Conservation (phyloP, 345 rosid genomes). For the Heritiera fomes region DNA sequence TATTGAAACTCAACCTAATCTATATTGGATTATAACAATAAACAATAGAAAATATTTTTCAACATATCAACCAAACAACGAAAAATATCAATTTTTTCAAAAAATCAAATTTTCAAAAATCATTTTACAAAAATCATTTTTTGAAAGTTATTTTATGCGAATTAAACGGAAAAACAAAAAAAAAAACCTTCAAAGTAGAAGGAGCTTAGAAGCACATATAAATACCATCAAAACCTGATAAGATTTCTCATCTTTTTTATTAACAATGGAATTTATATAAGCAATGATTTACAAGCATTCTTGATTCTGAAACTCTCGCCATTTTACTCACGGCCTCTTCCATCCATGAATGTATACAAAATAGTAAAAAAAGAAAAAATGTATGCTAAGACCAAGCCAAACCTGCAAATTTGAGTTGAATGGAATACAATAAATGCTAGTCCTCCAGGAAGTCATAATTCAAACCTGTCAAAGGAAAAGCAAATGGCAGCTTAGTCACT, state of each 20-base stretch:
- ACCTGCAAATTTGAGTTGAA: not conserved
- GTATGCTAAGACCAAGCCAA: not conserved
- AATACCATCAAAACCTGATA: too few relatives aligned
- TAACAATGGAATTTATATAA: not conserved
- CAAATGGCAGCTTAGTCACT: constrained; percentile 2
- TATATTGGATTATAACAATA: too few relatives aligned
- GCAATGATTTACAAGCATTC: constrained; percentile 9
- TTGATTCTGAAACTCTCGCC: not conserved
- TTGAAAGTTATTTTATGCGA: too few relatives aligned
- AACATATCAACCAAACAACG: too few relatives aligned
- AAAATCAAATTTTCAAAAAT: too few relatives aligned
- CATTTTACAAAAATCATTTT: too few relatives aligned
- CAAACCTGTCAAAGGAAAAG: constrained; percentile 26
- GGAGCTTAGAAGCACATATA: too few relatives aligned
- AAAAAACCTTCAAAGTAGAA: too few relatives aligned
- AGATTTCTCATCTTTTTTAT: not conserved
- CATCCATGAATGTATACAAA: not conserved
- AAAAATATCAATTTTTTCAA: too few relatives aligned
- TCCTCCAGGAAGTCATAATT: not conserved
- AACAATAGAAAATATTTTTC: too few relatives aligned
- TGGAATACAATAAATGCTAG: not conserved
- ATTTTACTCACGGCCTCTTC: not conserved
- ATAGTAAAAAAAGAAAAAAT: not conserved
- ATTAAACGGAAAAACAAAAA: too few relatives aligned
- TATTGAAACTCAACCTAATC: too few relatives aligned